Percentiles rank a stretch among this genome's conserved stretches.
These are phyloP conservation scores for Tephrocybe sp. DNA, from an alignment of 768 basidiomycete genomes.

Conservation along the genomic window DNA sequence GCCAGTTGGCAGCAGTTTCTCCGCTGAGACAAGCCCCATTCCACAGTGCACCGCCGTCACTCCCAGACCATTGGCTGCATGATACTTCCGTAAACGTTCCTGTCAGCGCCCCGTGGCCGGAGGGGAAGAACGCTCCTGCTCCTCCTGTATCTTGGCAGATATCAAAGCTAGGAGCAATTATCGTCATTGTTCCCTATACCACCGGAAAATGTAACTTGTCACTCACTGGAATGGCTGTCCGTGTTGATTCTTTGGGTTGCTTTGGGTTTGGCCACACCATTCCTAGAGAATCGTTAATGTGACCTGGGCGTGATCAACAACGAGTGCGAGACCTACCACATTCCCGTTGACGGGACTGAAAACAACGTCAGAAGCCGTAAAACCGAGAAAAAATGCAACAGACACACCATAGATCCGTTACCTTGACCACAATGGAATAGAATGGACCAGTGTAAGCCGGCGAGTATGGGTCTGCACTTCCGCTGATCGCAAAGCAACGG, in stretches of 20 bases:
- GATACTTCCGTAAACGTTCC: conserved; percentile 54
- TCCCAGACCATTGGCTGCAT: conserved; percentile 56
- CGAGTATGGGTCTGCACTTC: conserved; percentile 48
- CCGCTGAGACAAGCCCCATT: conserved; percentile 51
- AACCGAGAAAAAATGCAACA: not conserved
- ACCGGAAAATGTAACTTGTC: not conserved
- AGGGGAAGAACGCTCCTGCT: conserved; percentile 51
- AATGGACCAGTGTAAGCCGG: conserved; percentile 49
- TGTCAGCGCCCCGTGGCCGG: conserved; percentile 50
- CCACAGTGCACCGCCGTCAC: conserved; percentile 44
- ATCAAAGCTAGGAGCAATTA: conserved; percentile 44
- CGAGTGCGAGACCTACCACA: conserved; percentile 23
- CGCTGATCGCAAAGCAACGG: conserved; percentile 56
- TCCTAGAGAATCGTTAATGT: conserved; percentile 21
- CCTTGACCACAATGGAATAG: conserved; percentile 53
- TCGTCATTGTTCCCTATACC: not conserved
- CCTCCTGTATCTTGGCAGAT: conserved; percentile 60
- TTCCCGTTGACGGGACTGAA: conserved; percentile 45
- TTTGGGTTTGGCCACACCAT: conserved; percentile 53
- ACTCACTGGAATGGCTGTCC: conserved; percentile 50
- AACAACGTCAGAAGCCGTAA: not conserved
- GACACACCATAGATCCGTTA: conserved; percentile 40
- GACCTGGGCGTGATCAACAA: not conserved
- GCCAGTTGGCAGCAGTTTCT: conserved; percentile 50
- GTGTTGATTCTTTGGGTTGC: conserved; percentile 39